A percentile compares a stretch with the other conserved stretches of the same genome.
Conservation (phyloP, 257 asterid genomes). For the Solanum etuberosum region DNA sequence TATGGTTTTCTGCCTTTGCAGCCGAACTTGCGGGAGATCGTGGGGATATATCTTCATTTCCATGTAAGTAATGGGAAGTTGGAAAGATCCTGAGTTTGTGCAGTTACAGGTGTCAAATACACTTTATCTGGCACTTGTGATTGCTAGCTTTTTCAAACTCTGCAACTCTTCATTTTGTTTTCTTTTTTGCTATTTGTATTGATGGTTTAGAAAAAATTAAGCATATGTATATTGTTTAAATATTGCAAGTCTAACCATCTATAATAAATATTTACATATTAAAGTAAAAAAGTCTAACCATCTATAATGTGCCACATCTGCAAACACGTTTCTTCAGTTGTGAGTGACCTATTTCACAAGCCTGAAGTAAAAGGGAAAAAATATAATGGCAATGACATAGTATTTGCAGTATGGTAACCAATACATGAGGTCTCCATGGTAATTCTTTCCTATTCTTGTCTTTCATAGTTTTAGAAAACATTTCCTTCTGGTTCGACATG, state of each 20-base stretch:
- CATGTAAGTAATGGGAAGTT: conserved; percentile 38
- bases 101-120: background rate
- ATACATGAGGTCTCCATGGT: background rate
- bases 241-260: background rate
- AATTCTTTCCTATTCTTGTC: background rate
- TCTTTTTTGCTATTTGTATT: background rate
- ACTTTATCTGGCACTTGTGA: background rate
- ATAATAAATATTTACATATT: background rate
- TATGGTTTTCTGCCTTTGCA: conserved; percentile 23
- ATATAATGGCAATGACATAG: background rate
- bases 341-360: background rate
- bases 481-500: background rate
- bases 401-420: background rate
- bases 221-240: background rate
- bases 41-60: conserved; percentile 33
- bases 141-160: background rate
- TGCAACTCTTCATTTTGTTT: background rate
- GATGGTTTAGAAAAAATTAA: background rate
- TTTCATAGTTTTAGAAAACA: background rate
- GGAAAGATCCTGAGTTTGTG: background rate
- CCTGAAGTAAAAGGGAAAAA: background rate
- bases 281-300: background rate
- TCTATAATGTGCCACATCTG: background rate
- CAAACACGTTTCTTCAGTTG: background rate
- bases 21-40: conserved; percentile 55